Evolutionary conservation across 495 filamentous ascomycete species (phyloP).

Genomic region (Amniculicola lignicola): DNA sequence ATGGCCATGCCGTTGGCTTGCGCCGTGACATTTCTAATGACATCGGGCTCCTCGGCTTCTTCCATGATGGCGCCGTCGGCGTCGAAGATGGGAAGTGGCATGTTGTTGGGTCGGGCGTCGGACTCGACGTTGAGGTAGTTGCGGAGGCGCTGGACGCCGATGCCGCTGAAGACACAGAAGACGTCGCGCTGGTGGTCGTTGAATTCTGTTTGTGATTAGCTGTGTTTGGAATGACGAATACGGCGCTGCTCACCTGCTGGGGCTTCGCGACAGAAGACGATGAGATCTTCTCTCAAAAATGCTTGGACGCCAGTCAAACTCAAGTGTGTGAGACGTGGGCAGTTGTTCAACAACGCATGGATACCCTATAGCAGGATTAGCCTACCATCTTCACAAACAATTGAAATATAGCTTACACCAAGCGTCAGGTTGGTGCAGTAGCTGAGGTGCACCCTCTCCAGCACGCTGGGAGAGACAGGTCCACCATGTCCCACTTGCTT

Average conservation of each 20-base stretch:
- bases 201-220: slow-evolving; percentile 64
- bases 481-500: slow-evolving; percentile 47
- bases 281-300: slow-evolving; percentile 72
- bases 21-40: slow-evolving; percentile 38
- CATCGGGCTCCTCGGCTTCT: slow-evolving; percentile 30
- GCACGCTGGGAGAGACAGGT: slow-evolving; percentile 53
- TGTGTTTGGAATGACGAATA: not conserved
- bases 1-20: slow-evolving; percentile 40
- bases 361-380: slow-evolving; percentile 66
- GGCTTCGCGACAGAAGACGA: slow-evolving; percentile 78
- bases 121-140: slow-evolving; percentile 62
- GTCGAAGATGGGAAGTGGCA: slow-evolving; percentile 3
- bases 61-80: slow-evolving; percentile 31
- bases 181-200: slow-evolving; percentile 91
- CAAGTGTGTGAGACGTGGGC: slow-evolving; percentile 88
- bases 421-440: slow-evolving; percentile 85
- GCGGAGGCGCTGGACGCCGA: slow-evolving; percentile 75
- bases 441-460: slow-evolving; percentile 95
- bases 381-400: slow-evolving; percentile 1
- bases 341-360: slow-evolving; percentile 80
- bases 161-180: slow-evolving; percentile 95
- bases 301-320: slow-evolving; percentile 92
- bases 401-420: slow-evolving; percentile 53
- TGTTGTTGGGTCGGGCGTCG: not conserved
- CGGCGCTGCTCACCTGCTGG: slow-evolving; percentile 59